Base-by-base conservation (phyloP, 208 protist species). In the Angomonas deanei region DNA sequence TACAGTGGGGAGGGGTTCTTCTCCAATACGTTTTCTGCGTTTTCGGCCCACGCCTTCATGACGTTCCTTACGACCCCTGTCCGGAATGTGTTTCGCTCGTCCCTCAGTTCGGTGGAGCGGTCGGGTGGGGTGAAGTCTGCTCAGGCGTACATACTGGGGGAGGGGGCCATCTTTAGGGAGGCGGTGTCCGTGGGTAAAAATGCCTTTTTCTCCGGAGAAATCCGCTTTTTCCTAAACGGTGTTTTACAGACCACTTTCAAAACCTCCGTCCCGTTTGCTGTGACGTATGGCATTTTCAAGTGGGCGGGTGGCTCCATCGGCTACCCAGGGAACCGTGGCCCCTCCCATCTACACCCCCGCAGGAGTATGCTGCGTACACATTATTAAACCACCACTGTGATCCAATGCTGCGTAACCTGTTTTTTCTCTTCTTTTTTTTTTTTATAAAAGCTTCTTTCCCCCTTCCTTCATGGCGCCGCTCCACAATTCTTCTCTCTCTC, bases 171-270 rank as follows among this genome's bases (percentile, higher is more conserved):
- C 6, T 91, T 92, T 62, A 74, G 68, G 11, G 86, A 96, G 70
- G 76, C 82, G 0, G 48, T 31, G 6, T 80, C 76, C 42, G 87
- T 96, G 21, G 72, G 81, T 26, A 64, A 58, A 13, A 77, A 68
- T 21, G 80, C 82, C 74, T 48, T 83, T 2, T 71, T 72, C 24
- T 80, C 67, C 19, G 78, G 91, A 36, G 87, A 86, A 6, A 15
- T 92, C 17, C 63, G 66, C 2, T 96, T 96, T 66, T 92, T 96
- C 52, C 62, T 96, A n/a, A 49, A 82, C 36, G 90, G 86, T 3
- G 76, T 80, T 4, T 33, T 92, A 10, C 75, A 76, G 15, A 91
- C 86, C 21, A 91, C 80, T 15, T 92, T 91, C 61, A 96, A 93
- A 66, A 84, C 84, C 10, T 92, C 82, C 15, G 67, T 96, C 4